A percentile compares a stretch with the other conserved stretches of the same genome.
Evolutionary conservation across 352 stramenopile genomes (phyloP).

Genomic region (Hyaloperonospora arabidopsidis): DNA sequence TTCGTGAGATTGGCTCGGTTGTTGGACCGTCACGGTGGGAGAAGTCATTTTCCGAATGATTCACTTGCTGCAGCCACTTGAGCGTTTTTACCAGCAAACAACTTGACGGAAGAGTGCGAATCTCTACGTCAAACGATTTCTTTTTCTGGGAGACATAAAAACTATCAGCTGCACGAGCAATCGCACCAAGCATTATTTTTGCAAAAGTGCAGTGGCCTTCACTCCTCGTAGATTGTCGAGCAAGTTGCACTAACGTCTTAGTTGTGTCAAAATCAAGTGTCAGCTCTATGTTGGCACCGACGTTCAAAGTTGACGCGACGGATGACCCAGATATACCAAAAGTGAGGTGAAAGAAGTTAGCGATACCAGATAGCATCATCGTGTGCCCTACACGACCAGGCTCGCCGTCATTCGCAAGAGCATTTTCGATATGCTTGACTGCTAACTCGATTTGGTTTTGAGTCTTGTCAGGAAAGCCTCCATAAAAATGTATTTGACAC

Average conservation of each 20-base stretch:
- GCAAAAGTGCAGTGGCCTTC: slow-evolving; percentile 1
- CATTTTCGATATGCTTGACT: slow-evolving; percentile 14
- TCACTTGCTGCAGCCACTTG: slow-evolving; percentile 24
- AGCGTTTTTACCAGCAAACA: slow-evolving; percentile 29
- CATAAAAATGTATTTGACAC: slow-evolving; percentile 17
- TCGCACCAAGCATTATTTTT: slow-evolving; percentile 22
- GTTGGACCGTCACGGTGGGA: not conserved
- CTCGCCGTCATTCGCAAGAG: slow-evolving; percentile 7
- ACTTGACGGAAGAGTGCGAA: slow-evolving; percentile 26
- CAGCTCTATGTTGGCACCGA: slow-evolving; percentile 15
- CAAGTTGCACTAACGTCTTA: slow-evolving; percentile 15
- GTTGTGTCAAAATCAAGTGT: slow-evolving; percentile 19
- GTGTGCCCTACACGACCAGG: not conserved
- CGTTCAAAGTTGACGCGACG: not conserved
- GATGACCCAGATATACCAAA: slow-evolving; percentile 18
- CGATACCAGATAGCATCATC: slow-evolving; percentile 19
- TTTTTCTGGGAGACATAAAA: slow-evolving; percentile 46
- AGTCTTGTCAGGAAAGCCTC: slow-evolving; percentile 13
- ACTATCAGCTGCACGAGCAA: slow-evolving; percentile 22
- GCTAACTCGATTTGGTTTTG: slow-evolving; percentile 19
- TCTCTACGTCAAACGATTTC: slow-evolving; percentile 38
- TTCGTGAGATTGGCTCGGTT: slow-evolving; percentile 2
- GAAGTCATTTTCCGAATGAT: slow-evolving; percentile 7
- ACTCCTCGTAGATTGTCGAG: slow-evolving; percentile 11
- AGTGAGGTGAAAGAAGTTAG: slow-evolving; percentile 25